phyloP scores from a whole-genome alignment of 2,329 filamentous ascomycete species.

The Cucurbitaria berberidis region DNA sequence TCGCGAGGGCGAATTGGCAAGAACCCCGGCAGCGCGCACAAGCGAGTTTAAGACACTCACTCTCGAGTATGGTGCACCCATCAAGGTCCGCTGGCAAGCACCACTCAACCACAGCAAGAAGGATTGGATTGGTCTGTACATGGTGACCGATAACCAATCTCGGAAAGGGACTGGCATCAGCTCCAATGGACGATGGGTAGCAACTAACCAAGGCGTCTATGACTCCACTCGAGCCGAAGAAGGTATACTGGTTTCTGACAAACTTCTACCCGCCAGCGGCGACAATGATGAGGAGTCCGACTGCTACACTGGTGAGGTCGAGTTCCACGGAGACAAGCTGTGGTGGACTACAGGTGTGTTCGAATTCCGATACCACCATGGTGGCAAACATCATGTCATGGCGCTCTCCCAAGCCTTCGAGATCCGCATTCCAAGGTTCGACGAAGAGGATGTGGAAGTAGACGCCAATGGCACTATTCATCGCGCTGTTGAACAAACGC shows the following conservation, averaged over 20 bases:
- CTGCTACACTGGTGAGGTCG: conserved; percentile 77
- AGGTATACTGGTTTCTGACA: conserved; percentile 75
- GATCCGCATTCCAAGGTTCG: conserved; percentile 80
- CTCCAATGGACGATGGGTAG: conserved; percentile 87
- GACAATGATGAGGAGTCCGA: conserved; percentile 60
- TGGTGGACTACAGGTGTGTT: conserved; percentile 98
- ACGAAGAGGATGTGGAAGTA: conserved; percentile 70
- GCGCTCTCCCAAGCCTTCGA: conserved; percentile 93
- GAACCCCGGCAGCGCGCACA: conserved; percentile 66
- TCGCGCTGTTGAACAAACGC: conserved; percentile 72
- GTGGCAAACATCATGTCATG: conserved; percentile 91
- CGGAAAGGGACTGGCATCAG: conserved; percentile 83
- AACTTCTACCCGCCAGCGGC: conserved; percentile 56
- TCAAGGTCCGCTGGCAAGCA: conserved; percentile 89
- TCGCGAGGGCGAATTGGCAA: conserved; percentile 74
- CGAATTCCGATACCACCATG: conserved; percentile 96
- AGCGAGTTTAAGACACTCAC: conserved; percentile 74
- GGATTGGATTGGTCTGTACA: conserved; percentile 96
- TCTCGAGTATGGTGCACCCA: conserved; percentile 88
- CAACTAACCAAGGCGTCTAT: conserved; percentile 77
- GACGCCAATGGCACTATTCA: conserved; percentile 68
- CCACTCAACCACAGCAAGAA: conserved; percentile 85
- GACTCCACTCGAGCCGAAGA: conserved; percentile 76
- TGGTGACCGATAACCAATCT: conserved; percentile 91
- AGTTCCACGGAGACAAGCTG: conserved; percentile 89